Base-by-base conservation (phyloP, 2,329 filamentous ascomycete species). In the Alternaria viburni region DNA sequence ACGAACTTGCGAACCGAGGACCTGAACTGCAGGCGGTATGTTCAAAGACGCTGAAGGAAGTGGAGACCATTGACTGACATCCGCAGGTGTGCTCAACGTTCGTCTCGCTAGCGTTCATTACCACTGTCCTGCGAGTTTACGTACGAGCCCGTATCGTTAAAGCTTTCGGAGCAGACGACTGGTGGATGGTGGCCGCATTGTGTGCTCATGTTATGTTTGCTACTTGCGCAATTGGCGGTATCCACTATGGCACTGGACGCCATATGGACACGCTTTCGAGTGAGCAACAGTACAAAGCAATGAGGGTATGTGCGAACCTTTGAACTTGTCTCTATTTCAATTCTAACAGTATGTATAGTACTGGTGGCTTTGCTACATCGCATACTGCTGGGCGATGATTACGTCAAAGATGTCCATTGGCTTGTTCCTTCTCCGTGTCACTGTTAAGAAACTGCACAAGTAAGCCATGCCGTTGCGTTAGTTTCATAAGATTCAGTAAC, bases 61-160 rank as follows among this genome's bases (percentile, higher is more conserved):
- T 23, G 21, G 54, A 45, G 17, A 26, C 12, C 9, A 10, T 52
- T 26, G 10, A 41, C 66, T 72, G 45, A 72, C n/a, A 23, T 46
- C 11, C 46, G 19, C 36, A 76, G 74, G 68, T 75, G 21, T 73
- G 70, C 62, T 75, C 77, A 10, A 74, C 79, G 12, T 82, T 83
- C 59, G 72, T 83, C 50, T 73, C 74, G 4, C 63, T 83, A n/a
- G 81, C 82, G 1, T 71, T 79, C n/a, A 47, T 80, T 9, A 75
- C 80, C 15, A 79, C 78, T 8, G 56, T 71, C 9, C 67, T 83
- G 15, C 77, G 82, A 56, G 74, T 80, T 21, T 83, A 82, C 68
- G 81, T 82, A 30, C 81, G 82, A 7, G 57, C 78, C 5, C 72
- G 69, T 15, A 59, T 83, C 15, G 80, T 83, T 13, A 80, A 77